phyloP scores from a whole-genome alignment of 2,329 filamentous ascomycete species.

The Microdochium paspali region DNA sequence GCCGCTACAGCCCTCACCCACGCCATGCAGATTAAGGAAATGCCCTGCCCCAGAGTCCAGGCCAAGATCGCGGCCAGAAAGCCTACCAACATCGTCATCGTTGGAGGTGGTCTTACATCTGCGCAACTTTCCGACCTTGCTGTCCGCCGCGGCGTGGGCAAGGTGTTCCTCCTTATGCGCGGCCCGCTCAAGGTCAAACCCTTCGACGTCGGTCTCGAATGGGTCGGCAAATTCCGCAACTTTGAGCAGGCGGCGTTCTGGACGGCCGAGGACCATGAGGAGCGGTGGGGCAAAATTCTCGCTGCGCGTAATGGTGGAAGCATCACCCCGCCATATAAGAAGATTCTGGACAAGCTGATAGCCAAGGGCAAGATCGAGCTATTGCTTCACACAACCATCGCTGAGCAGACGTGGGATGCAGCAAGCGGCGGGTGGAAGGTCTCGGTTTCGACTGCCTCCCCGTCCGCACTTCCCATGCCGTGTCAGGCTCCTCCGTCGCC shows the following conservation, averaged over 20 bases:
- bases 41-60: slow-evolving; percentile 44
- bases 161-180: slow-evolving; percentile 63
- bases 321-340: slow-evolving; percentile 59
- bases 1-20: slow-evolving; percentile 37
- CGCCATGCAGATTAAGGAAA: slow-evolving; percentile 50
- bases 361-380: slow-evolving; percentile 41
- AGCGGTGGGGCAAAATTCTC: slow-evolving; percentile 57
- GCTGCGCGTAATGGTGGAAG: slow-evolving; percentile 66
- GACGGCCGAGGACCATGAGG: slow-evolving; percentile 61
- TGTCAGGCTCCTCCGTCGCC: slow-evolving; percentile 21
- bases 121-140: slow-evolving; percentile 64
- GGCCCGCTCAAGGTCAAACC: slow-evolving; percentile 54
- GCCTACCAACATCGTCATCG: slow-evolving; percentile 56
- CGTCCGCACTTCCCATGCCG: slow-evolving; percentile 16
- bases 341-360: slow-evolving; percentile 53
- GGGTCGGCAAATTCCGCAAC: slow-evolving; percentile 79
- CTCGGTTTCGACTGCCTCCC: slow-evolving; percentile 6
- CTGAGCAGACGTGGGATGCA: slow-evolving; percentile 38
- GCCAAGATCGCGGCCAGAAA: slow-evolving; percentile 38
- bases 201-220: slow-evolving; percentile 67
- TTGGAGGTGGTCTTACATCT: slow-evolving; percentile 69
- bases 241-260: slow-evolving; percentile 69
- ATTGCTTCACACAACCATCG: slow-evolving; percentile 47
- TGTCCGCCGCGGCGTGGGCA: slow-evolving; percentile 53
- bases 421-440: slow-evolving; percentile 33